Percentiles rank a stretch among this genome's conserved stretches.
Conservation (phyloP, 2,329 filamentous ascomycete species). For the Pseudogymnoascus sp. region DNA sequence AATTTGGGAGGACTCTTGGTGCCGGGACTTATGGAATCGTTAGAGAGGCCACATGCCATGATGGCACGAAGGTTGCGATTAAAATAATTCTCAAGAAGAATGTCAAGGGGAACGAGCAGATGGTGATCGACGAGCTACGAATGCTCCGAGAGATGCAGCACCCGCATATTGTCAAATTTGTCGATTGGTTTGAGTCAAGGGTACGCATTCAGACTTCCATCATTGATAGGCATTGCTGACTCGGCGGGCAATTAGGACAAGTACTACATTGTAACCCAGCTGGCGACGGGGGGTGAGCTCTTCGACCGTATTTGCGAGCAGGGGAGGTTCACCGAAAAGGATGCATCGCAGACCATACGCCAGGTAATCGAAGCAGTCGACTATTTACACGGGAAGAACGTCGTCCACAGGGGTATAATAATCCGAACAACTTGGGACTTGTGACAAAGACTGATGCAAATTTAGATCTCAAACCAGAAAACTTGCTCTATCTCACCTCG, state of each 20-base stretch:
- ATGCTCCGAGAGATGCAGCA: slow-evolving; percentile 89
- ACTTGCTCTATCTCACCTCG: slow-evolving; percentile 83
- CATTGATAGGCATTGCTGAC: not conserved
- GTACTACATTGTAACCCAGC: slow-evolving; percentile 97
- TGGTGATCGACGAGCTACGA: slow-evolving; percentile 95
- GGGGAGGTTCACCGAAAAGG: slow-evolving; percentile 97
- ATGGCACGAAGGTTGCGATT: slow-evolving; percentile 84
- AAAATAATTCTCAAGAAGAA: slow-evolving; percentile 99
- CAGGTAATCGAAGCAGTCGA: slow-evolving; percentile 89
- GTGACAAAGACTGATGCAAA: not conserved
- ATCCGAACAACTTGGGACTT: not conserved
- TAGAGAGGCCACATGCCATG: slow-evolving; percentile 78
- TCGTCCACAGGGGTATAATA: slow-evolving; percentile 77
- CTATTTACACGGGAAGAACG: slow-evolving; percentile 89
- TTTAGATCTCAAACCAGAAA: slow-evolving; percentile 92
- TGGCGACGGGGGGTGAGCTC: slow-evolving; percentile 90
- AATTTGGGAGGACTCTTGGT: slow-evolving; percentile 85
- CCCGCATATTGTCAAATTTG: slow-evolving; percentile 92
- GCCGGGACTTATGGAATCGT: slow-evolving; percentile 98
- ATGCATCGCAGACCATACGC: slow-evolving; percentile 81
- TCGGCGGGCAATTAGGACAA: slow-evolving; percentile 60
- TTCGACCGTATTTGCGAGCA: slow-evolving; percentile 98
- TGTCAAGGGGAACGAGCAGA: slow-evolving; percentile 94
- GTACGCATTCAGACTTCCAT: slow-evolving; percentile 39
- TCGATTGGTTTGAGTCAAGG: slow-evolving; percentile 98